Evolutionary conservation across 176 grass and related monocot species (phyloP).

Genomic region (Saccharum spontaneum): DNA sequence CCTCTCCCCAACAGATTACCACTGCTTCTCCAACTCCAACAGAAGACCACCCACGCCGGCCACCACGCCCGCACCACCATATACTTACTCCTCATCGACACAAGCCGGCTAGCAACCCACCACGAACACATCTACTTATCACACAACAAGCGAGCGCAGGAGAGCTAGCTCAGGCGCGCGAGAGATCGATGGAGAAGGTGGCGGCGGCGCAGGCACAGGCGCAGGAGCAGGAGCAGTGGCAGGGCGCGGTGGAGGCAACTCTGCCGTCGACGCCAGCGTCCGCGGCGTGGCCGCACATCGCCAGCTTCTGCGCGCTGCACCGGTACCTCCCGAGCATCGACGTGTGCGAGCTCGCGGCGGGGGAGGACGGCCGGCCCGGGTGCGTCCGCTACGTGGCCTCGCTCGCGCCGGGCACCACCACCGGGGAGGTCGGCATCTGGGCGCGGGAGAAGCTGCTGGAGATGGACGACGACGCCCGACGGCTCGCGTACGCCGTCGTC

Average conservation of each 20-base stretch:
- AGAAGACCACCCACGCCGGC: too few species aligned
- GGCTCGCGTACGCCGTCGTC: constrained; percentile 55
- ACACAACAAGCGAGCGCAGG: neutral
- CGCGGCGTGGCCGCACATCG: constrained; percentile 62
- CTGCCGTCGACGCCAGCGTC: constrained; percentile 43
- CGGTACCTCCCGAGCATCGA: constrained; percentile 50
- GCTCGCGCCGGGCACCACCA: neutral
- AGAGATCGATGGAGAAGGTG: neutral
- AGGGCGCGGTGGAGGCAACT: constrained; percentile 34
- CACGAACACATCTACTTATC: too few species aligned
- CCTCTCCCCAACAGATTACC: neutral
- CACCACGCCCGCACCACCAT: too few species aligned
- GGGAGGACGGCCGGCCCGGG: constrained; percentile 37
- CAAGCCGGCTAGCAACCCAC: too few species aligned
- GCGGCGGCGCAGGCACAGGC: neutral
- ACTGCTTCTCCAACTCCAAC: neutral
- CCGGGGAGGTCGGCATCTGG: constrained; percentile 26
- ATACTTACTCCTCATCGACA: too few species aligned
- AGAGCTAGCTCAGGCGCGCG: too few species aligned
- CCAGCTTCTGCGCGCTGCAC: constrained; percentile 68
- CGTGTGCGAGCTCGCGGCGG: constrained; percentile 47
- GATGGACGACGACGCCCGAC: constrained; percentile 33
- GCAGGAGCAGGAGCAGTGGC: constrained; percentile 33
- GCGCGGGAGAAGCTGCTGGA: constrained; percentile 69
- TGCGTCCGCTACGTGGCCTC: constrained; percentile 56